Evolutionary conservation across 73 alveolate species (phyloP).

Genomic region (Tetrahymena malaccensis): DNA sequence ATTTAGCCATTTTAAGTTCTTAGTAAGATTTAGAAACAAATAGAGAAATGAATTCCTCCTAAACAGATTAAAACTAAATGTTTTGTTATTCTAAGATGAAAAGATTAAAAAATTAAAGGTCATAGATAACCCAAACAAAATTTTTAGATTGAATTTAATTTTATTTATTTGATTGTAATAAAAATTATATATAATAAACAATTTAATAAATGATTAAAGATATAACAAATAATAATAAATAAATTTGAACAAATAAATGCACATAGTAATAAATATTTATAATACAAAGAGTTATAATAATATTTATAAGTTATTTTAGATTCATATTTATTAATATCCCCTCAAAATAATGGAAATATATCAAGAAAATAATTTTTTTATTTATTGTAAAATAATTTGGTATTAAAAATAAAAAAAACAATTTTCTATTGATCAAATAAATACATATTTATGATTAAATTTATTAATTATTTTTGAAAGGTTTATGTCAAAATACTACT

Average conservation of each 20-base stretch:
- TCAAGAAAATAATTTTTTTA: too few species aligned
- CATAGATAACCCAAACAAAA: not conserved
- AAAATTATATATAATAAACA: too few species aligned
- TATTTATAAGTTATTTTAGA: not conserved
- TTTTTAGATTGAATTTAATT: not conserved
- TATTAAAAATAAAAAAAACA: too few species aligned
- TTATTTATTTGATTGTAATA: too few species aligned
- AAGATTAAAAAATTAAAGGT: not conserved
- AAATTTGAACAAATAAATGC: not conserved
- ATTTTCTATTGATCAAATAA: too few species aligned
- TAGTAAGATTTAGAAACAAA: not conserved
- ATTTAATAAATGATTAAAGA: too few species aligned
- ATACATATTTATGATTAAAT: too few species aligned
- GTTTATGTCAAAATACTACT: too few species aligned
- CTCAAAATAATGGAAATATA: too few species aligned
- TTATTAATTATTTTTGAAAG: too few species aligned
- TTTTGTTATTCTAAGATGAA: not conserved
- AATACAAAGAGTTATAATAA: not conserved
- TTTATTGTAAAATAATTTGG: too few species aligned
- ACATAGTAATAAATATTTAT: not conserved
- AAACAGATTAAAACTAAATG: not conserved
- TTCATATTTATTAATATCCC: not conserved
- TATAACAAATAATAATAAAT: not conserved
- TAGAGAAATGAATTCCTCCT: too few species aligned
- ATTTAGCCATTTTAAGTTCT: not conserved